A percentile compares a stretch with the other conserved stretches of the same genome.
phyloP scores from a whole-genome alignment of 768 basidiomycete species.

The Lactifluus piperatus region DNA sequence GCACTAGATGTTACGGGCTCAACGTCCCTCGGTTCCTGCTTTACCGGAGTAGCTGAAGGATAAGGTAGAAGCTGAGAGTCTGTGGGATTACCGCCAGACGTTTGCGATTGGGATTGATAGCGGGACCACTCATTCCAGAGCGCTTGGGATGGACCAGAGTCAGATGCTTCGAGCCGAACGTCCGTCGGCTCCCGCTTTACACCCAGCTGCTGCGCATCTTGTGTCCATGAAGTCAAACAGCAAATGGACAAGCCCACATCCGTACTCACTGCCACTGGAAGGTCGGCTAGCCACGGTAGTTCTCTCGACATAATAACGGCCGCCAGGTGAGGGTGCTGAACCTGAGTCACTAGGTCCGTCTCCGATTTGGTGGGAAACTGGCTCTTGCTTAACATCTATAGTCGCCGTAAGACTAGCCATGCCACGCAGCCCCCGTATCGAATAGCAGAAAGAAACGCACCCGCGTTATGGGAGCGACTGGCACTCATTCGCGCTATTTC shows the following conservation, averaged over 20 bases:
- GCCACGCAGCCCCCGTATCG: not conserved
- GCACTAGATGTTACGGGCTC: not conserved
- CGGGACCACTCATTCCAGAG: constrained; percentile 7
- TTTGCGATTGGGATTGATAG: not conserved
- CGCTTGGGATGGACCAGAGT: not conserved
- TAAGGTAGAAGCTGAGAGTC: not conserved
- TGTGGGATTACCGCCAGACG: not conserved
- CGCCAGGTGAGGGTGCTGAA: not conserved
- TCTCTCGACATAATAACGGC: not conserved
- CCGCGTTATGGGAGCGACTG: not conserved
- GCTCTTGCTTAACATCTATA: constrained; percentile 6
- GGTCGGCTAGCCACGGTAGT: not conserved
- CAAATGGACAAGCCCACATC: not conserved
- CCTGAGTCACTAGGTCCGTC: not conserved
- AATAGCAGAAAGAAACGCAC: not conserved
- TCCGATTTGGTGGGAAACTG: not conserved
- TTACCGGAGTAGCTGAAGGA: not conserved
- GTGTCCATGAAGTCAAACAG: not conserved
- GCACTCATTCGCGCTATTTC: constrained; percentile 9
- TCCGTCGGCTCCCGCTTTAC: constrained; percentile 8
- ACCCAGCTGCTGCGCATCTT: not conserved
- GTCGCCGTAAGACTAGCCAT: not conserved
- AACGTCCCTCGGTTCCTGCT: not conserved
- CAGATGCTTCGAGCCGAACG: not conserved
- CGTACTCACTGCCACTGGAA: not conserved